Percentiles rank a stretch among this genome's conserved stretches.
phyloP scores from a whole-genome alignment of 2,329 filamentous ascomycete species.

The Meredithiella fracta region DNA sequence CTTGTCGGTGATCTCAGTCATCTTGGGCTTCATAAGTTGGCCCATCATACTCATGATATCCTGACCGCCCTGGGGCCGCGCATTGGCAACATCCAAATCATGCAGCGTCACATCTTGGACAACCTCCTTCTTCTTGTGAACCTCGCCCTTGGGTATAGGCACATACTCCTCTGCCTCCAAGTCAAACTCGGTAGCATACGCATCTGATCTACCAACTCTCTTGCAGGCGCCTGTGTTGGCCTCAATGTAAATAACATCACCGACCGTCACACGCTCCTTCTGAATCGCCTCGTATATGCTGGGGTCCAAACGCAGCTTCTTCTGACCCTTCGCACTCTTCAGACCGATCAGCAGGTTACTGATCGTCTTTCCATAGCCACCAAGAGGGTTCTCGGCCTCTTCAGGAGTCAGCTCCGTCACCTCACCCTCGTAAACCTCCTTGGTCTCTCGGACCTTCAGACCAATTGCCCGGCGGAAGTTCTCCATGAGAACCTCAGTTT shows the following conservation, averaged over 20 bases:
- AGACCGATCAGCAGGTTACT: constrained; percentile 86
- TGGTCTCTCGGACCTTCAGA: constrained; percentile 91
- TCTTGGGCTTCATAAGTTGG: constrained; percentile 97
- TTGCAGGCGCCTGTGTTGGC: constrained; percentile 98
- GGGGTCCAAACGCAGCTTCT: constrained; percentile 90
- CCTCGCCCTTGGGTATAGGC: constrained; percentile 93
- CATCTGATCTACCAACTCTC: constrained; percentile 85
- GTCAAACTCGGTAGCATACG: constrained; percentile 96
- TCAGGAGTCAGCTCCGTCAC: constrained; percentile 95
- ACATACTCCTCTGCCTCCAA: constrained; percentile 98
- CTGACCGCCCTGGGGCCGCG: constrained; percentile 86
- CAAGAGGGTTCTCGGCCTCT: constrained; percentile 92
- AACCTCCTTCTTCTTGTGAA: constrained; percentile 99
- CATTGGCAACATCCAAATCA: constrained; percentile 90
- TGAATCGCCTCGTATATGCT: constrained; percentile 99
- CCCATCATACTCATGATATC: constrained; percentile 99
- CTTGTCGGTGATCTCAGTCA: constrained; percentile 99
- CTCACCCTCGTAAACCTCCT: constrained; percentile 98
- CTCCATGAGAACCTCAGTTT: constrained; percentile 98
- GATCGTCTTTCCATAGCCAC: constrained; percentile 94
- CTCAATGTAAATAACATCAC: constrained; percentile 98
- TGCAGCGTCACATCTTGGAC: constrained; percentile 97
- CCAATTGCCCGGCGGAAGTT: constrained; percentile 96
- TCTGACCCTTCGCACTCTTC: constrained; percentile 90
- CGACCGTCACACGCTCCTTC: constrained; percentile 89